Percentiles rank a stretch among this genome's conserved stretches.
Conservation (phyloP, 192 early-diverging fungal species). For the Diversispora epigaea region DNA sequence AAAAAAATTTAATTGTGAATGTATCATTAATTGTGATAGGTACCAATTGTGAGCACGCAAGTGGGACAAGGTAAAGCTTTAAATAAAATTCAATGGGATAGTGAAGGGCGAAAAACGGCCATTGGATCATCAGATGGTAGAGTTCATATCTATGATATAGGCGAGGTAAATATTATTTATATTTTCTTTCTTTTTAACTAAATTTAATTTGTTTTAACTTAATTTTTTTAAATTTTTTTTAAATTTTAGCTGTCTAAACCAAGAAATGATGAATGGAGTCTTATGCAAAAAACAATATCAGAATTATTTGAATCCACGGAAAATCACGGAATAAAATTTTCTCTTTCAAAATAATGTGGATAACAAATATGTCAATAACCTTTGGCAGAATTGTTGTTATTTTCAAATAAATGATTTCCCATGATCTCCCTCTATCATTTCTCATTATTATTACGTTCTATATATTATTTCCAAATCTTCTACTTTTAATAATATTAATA, state of each 20-base stretch:
- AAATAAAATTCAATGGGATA: constrained; percentile 95
- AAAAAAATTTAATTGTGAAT: background rate
- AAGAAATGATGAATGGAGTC: constrained; percentile 6
- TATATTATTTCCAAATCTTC: no score
- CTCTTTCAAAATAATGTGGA: background rate
- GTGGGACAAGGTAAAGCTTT: constrained; percentile 70
- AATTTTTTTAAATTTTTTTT: background rate
- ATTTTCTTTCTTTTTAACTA: background rate
- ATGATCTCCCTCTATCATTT: no score
- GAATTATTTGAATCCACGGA: constrained; percentile 21
- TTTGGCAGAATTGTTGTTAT: no score
- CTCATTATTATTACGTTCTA: no score
- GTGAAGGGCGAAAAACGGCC: constrained; percentile 77
- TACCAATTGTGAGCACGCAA: constrained; percentile 58
- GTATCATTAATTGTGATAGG: constrained; percentile 28
- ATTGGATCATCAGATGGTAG: constrained; percentile 83
- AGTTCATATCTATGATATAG: constrained; percentile 89
- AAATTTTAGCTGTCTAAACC: constrained; percentile 15
- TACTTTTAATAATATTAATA: no score
- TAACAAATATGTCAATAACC: no score
- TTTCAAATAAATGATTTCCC: no score
- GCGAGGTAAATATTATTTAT: constrained; percentile 62
- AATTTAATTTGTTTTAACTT: background rate
- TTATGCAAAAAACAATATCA: constrained; percentile 18
- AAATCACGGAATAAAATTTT: background rate